Evolutionary conservation across 148 eudicot genomes (phyloP), one percentile per base, ranked within the genome.

Genomic region (Cornus suecica): DNA sequence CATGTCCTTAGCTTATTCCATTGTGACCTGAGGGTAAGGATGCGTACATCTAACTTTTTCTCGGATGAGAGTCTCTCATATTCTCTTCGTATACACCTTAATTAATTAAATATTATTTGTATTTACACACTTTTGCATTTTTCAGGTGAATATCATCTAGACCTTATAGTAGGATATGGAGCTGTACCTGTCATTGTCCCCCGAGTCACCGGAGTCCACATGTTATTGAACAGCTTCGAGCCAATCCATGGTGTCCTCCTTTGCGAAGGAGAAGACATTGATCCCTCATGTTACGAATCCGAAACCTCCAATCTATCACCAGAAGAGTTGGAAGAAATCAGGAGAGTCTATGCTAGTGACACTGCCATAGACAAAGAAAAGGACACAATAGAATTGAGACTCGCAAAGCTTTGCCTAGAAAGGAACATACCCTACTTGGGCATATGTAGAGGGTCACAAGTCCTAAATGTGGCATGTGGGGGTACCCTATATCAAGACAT

Each of bases 181-280:
- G 98, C 97, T 7, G 97, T 92, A 2, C 98, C 98, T 10, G 90
- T 94, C 1, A 94, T 94, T 42, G 97, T 94, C 1, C 98, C 98
- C 31, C 80, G 98, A 34, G 98, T 92, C 5, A 78, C 80, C 23
- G 98, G 98, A 7, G 89, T 94, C 13, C 89, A 91, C 76, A 82
- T 73, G 75, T 82, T 87, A 4, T 65, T 94, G 0, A 85, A 86
- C 41, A 94, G 94, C 73, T 94, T 94, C 71, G 94, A 92, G 79
- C 97, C 98, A 4, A 91, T 94, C 34, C 97, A 94, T 29, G 98
- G 98, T 5, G 94, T 94, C 24, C 92, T 94, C 27, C 83, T 94
- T 13, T 91, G 97, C 34, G 98, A 94, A 81, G 98, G 97, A 1
- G 98, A 94, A 73, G 98, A 94, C 76, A 84, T 94, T 9, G 97